Conservation (phyloP, 257 asterid genomes). For the Solanum sejunctum region DNA sequence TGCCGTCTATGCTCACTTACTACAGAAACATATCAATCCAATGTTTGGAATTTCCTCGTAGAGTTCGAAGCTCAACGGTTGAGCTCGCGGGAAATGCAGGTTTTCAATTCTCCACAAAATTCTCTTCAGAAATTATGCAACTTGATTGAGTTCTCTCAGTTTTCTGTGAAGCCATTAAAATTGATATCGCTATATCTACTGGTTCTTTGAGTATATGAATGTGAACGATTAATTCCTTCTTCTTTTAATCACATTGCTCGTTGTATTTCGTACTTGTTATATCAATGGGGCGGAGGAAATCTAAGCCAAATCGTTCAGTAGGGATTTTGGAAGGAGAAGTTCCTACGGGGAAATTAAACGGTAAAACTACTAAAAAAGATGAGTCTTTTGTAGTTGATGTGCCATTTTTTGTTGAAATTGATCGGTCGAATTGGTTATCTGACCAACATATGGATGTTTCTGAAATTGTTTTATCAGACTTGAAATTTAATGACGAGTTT, state of each 20-base stretch:
- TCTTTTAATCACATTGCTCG: background rate
- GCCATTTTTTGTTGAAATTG: conserved; percentile 54
- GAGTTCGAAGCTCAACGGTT: background rate
- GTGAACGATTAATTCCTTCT: background rate
- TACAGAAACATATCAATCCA: background rate
- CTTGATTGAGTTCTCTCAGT: background rate
- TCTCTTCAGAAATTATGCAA: background rate
- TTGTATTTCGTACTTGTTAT: background rate
- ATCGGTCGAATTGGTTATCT: conserved; percentile 41
- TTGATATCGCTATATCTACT: background rate
- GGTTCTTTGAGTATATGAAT: background rate
- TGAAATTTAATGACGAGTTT: conserved; percentile 43
- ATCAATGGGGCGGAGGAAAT: conserved; percentile 77
- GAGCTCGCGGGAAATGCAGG: background rate
- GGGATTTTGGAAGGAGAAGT: conserved; percentile 22
- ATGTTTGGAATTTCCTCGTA: background rate
- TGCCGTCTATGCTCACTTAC: background rate
- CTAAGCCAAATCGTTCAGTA: conserved; percentile 62
- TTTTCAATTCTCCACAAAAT: background rate
- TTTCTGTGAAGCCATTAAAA: background rate
- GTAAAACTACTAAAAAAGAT: conserved; percentile 9
- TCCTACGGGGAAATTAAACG: conserved; percentile 16
- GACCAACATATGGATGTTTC: conserved; percentile 68
- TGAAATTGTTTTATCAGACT: conserved; percentile 54
- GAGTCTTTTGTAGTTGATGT: conserved; percentile 12